phyloP scores from a whole-genome alignment of 257 asterid species.

The Jasminum sambac region DNA sequence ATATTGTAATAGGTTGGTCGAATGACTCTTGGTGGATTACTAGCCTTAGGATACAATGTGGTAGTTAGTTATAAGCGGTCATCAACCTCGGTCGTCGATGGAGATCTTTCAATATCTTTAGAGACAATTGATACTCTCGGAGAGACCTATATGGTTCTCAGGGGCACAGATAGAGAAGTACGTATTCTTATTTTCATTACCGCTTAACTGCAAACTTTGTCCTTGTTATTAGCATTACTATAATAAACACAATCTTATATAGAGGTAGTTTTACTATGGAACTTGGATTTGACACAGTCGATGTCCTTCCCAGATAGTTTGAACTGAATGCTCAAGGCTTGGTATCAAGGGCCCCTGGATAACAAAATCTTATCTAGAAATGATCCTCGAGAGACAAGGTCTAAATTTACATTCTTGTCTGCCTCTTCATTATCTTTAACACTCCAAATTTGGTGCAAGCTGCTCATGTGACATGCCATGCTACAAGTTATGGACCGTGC shows the following conservation, averaged over 20 bases:
- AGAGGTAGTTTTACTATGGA: conserved; percentile 24
- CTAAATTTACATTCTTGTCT: conserved; percentile 18
- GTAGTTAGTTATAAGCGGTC: conserved; percentile 97
- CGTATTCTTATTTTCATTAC: conserved; percentile 27
- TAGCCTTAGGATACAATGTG: conserved; percentile 88
- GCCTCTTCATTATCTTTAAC: conserved; percentile 1
- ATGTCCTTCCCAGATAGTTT: conserved; percentile 65
- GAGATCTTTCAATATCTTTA: conserved; percentile 73
- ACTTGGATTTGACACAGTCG: conserved; percentile 30
- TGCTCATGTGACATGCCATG: background rate
- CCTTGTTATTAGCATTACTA: background rate
- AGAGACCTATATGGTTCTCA: conserved; percentile 86
- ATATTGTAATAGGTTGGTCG: conserved; percentile 75
- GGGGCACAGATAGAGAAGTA: conserved; percentile 92
- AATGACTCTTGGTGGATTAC: conserved; percentile 96
- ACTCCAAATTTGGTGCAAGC: too few relatives aligned
- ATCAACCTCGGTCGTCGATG: conserved; percentile 71
- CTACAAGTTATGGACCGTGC: background rate
- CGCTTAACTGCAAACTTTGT: background rate
- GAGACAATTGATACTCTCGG: conserved; percentile 95
- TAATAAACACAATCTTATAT: background rate
- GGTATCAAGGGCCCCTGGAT: conserved; percentile 95
- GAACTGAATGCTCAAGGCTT: conserved; percentile 83
- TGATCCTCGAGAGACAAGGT: conserved; percentile 97
- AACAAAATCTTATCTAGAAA: conserved; percentile 93